Evolutionary conservation across 371 early-diverging fungal species (phyloP).

Genomic region (Saksenaea oblongispora): DNA sequence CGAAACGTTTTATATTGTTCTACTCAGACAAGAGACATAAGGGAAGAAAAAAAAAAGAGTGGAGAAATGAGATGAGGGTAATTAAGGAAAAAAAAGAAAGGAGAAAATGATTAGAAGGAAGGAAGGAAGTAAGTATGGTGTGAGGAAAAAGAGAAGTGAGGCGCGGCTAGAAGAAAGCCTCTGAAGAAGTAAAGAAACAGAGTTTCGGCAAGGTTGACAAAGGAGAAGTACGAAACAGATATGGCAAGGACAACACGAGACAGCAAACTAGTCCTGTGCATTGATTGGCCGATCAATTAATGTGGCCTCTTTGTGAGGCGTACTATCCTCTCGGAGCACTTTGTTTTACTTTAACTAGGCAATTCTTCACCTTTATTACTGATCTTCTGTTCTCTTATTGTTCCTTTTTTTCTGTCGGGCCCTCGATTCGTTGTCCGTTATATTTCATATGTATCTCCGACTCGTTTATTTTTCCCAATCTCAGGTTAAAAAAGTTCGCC

Average conservation of each 20-base stretch:
- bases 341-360: not conserved
- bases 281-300: constrained; percentile 3
- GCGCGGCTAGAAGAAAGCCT: not conserved
- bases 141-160: not conserved
- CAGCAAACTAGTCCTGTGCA: not conserved
- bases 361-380: not conserved
- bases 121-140: constrained; percentile 3
- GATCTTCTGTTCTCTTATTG: too few species aligned
- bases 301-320: not conserved
- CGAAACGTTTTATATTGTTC: constrained; percentile 6
- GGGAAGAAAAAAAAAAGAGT: constrained; percentile 1
- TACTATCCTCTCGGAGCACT: not conserved
- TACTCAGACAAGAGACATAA: constrained; percentile 5
- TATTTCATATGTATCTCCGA: too few species aligned
- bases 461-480: too few species aligned
- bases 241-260: constrained; percentile 4
- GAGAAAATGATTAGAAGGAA: constrained; percentile 5
- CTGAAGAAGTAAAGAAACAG: not conserved
- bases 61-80: not conserved
- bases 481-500: too few species aligned
- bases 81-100: constrained; percentile 2
- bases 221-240: not conserved
- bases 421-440: too few species aligned
- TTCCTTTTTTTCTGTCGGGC: too few species aligned
- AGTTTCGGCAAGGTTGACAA: constrained; percentile 4